Base-by-base conservation (phyloP, 2,329 filamentous ascomycete genomes). In the Ceratocystis cubensis region DNA sequence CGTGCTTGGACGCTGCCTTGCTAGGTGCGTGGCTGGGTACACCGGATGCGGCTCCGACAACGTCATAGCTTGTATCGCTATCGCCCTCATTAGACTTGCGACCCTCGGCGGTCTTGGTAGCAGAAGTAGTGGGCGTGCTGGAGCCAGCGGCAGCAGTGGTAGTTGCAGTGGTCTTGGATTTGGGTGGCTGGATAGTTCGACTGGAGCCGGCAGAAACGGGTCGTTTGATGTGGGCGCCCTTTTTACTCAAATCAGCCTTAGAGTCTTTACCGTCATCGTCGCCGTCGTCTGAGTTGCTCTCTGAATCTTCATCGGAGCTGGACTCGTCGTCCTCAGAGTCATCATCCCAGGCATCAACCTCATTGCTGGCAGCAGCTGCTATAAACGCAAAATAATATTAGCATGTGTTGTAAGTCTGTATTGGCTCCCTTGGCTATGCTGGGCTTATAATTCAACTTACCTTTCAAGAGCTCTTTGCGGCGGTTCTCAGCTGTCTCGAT, bases 51-150 rank as follows among this genome's bases (percentile, higher is more conserved):
- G 87, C 86, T 6, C 88, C 88, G 59, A 99, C 91, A 44, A 99
- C 82, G 74, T 99, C 94, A 75, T 99, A 99, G 77, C 91, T 96
- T 20, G 90, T 90, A 72, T 99, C 94, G 74, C 93, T 96, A 72
- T 94, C 94, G 6, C 91, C 86, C 73, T 96, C 91, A 72, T 95
- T 88, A 30, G 91, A 95, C 72, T 82, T 84, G 61, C 89, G 86
- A 20, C 85, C 78, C 71, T 88, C 84, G 37, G 78, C 76, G 30
- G 45, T 66, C 28, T 86, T 81, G 75, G 90, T 90, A 1, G 45
- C 20, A 41, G 73, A 73, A 57, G 73, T 72, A 69, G 77, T 69
- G 70, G 72, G 70, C 67, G 74, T 68, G 56, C 71, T 57, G 33
- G 68, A 25, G 22, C 48, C 48, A 25, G 48, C 20, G 13, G 13